Evolutionary conservation across 2,329 filamentous ascomycete genomes (phyloP).

Genomic region (Teratosphaeria epicoccoides): DNA sequence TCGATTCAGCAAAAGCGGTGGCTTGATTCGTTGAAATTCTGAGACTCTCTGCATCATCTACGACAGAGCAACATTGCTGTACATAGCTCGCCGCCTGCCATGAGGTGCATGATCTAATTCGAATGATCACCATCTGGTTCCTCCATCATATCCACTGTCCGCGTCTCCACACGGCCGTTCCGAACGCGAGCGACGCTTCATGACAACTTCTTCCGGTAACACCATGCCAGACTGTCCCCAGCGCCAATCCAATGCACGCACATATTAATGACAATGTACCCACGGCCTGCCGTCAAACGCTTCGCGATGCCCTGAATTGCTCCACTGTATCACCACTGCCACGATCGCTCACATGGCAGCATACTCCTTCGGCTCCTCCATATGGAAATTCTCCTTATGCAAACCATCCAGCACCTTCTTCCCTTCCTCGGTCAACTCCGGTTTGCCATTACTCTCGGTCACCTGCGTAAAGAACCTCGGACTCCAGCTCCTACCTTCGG

Average conservation of each 20-base stretch:
- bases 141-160: not conserved
- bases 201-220: not conserved
- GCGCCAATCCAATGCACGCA: not conserved
- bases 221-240: not conserved
- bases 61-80: not conserved
- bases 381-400: conserved; percentile 40
- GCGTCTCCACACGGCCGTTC: not conserved
- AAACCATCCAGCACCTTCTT: conserved; percentile 45
- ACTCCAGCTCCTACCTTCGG: conserved; percentile 58
- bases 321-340: not conserved
- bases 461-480: conserved; percentile 75
- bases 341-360: conserved; percentile 18
- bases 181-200: not conserved
- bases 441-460: conserved; percentile 47
- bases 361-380: conserved; percentile 37
- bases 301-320: not conserved
- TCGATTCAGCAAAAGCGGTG: not conserved
- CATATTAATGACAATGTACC: not conserved
- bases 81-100: not conserved
- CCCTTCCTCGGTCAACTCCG: conserved; percentile 54
- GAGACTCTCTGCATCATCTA: not conserved
- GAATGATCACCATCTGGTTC: not conserved
- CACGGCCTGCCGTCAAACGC: not conserved
- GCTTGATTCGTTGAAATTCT: not conserved
- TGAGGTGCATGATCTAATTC: not conserved